phyloP scores from a whole-genome alignment of 2,329 filamentous ascomycete species.

The Furcasterigmium sp. region DNA sequence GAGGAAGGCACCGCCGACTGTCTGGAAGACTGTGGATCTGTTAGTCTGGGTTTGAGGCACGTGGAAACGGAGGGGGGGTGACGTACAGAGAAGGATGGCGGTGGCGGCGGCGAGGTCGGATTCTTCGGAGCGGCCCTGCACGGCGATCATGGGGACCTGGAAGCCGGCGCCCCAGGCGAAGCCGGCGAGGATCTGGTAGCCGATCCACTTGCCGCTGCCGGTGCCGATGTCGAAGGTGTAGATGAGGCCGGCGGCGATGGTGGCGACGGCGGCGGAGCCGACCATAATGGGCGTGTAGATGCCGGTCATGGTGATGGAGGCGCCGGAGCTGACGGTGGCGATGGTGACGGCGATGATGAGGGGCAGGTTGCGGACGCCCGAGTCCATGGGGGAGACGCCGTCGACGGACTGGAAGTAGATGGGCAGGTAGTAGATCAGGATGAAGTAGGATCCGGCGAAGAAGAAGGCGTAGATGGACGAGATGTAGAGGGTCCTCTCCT shows the following conservation, averaged over 20 bases:
- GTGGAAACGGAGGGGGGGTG: conserved; percentile 1
- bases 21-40: conserved; percentile 34
- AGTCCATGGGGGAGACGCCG: conserved; percentile 29
- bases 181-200: conserved; percentile 47
- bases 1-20: conserved; percentile 44
- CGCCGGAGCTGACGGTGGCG: conserved; percentile 32
- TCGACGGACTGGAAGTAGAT: conserved; percentile 40
- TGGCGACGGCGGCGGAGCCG: conserved; percentile 35
- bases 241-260: conserved; percentile 35
- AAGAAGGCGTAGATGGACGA: conserved; percentile 34
- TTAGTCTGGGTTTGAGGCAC: conserved; percentile 1
- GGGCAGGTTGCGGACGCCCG: conserved; percentile 39
- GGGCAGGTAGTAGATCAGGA: conserved; percentile 41
- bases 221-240: conserved; percentile 34
- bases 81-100: conserved; percentile 34
- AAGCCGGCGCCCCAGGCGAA: conserved; percentile 37
- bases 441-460: conserved; percentile 36
- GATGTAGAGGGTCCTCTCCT: conserved; percentile 29
- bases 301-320: conserved; percentile 30
- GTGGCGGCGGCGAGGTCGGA: conserved; percentile 40
- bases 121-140: conserved; percentile 33
- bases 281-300: conserved; percentile 40
- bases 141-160: conserved; percentile 46
- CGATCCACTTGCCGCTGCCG: conserved; percentile 40
- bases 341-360: conserved; percentile 37